Base-by-base conservation (phyloP, 495 filamentous ascomycete genomes). In the Cercophora samala region DNA sequence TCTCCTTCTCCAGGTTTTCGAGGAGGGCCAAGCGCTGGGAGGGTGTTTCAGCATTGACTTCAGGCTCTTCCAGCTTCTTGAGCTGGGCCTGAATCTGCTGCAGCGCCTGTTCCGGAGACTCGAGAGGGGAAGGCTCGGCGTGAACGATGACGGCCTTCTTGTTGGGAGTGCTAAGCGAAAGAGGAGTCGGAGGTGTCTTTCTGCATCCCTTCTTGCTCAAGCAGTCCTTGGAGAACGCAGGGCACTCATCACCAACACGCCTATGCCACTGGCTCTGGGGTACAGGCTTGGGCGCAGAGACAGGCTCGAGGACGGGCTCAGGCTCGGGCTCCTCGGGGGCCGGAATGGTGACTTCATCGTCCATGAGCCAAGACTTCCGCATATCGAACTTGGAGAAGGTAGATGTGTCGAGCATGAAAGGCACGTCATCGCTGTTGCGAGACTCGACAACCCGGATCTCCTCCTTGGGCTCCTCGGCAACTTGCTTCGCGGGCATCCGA, bases 1-100 rank as follows among this genome's bases (percentile, higher is more conserved):
- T 84, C 69, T 86, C 84, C 62, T 76, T 77, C 64, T 86, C 84
- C 0, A 86, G 69, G 63, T 83, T 80, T 66, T 83, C 80, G 5
- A 86, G 73, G 0, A 86, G 72, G 13, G 73, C 78, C 18, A 83
- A 69, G 23, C 78, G 74, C 25, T 75, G 72, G 8, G 72, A 68
- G n/a, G 73, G 69, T 64, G 74, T 79, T 46, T 76, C 71, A 4
- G 74, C 68, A 18, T 72, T 70, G 11, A 66, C 66, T 19, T 71
- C 69, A 5, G 76, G 68, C 37, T 79, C 63, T 37, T 84, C 81
- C 18, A 83, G 73, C 23, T 79, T 79, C 68, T 73, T 78, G 5
- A 86, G 74, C 65, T 85, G 83, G 0, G 72, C 81, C 73, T 84
- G 81, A 53, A 86, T 84, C 66, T 78, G 75, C 62, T 77, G 68